Conservation (phyloP, 2,329 filamentous ascomycete species). For the Sporothrix humicola region DNA sequence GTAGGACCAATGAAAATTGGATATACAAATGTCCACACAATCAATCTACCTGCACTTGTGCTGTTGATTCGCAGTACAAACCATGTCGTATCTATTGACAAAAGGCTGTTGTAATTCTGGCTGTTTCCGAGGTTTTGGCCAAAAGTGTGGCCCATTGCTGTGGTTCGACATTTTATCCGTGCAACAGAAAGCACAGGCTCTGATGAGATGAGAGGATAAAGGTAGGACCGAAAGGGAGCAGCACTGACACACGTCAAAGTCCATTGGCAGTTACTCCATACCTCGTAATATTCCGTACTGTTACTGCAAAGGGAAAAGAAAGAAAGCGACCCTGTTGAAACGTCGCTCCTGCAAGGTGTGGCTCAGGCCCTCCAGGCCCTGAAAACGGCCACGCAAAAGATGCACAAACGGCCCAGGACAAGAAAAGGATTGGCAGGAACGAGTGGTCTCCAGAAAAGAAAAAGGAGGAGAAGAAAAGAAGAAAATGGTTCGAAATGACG, state of each 20-base stretch:
- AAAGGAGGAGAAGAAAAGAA: neutral
- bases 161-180: constrained; percentile 29
- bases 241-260: too few relatives aligned
- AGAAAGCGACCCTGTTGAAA: constrained; percentile 22
- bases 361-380: neutral
- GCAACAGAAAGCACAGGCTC: constrained; percentile 20
- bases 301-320: neutral
- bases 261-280: too few relatives aligned
- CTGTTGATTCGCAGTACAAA: neutral
- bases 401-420: neutral
- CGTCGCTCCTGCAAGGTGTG: constrained; percentile 27
- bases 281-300: neutral
- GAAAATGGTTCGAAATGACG: neutral
- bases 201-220: constrained; percentile 12
- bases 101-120: neutral
- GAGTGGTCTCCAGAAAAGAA: too few relatives aligned
- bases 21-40: constrained; percentile 3
- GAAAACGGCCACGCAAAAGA: neutral
- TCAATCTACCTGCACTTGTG: neutral
- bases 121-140: neutral
- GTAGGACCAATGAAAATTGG: constrained; percentile 19
- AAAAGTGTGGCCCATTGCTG: neutral
- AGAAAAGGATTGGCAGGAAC: neutral
- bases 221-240: neutral
- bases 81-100: neutral